Evolutionary conservation across 164 flowering plant species (phyloP).

Genomic region (Sextonia rubra): DNA sequence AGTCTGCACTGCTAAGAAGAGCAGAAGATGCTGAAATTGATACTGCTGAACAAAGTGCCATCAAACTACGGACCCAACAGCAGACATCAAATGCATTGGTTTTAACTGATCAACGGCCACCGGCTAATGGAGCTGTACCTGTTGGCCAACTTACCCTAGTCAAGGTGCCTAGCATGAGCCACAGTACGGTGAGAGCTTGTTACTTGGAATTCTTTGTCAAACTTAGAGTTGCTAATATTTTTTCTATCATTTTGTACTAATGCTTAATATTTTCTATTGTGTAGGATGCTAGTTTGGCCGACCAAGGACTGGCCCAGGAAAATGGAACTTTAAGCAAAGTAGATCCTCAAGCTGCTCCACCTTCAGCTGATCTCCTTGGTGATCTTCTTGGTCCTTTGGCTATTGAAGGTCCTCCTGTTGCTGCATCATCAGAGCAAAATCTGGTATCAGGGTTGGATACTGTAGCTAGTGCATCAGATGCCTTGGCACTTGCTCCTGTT

Average conservation of each 20-base stretch:
- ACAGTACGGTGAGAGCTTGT: slow-evolving; percentile 41
- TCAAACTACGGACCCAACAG: slow-evolving; percentile 83
- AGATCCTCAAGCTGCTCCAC: slow-evolving; percentile 54
- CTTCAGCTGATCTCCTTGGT: slow-evolving; percentile 82
- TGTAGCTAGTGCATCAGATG: slow-evolving; percentile 45
- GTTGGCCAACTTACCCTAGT: slow-evolving; percentile 61
- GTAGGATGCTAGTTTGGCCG: slow-evolving; percentile 47
- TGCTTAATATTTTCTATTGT: not conserved
- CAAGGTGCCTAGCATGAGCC: slow-evolving; percentile 62
- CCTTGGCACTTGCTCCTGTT: slow-evolving; percentile 76
- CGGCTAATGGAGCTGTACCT: slow-evolving; percentile 55
- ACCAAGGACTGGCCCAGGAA: slow-evolving; percentile 35
- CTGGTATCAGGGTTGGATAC: slow-evolving; percentile 38
- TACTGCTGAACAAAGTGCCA: slow-evolving; percentile 97
- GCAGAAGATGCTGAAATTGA: slow-evolving; percentile 94
- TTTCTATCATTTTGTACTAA: not conserved
- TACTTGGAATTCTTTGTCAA: not conserved
- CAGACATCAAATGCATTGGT: slow-evolving; percentile 87
- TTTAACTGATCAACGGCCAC: slow-evolving; percentile 58
- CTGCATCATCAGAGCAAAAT: slow-evolving; percentile 40
- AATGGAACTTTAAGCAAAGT: slow-evolving; percentile 62
- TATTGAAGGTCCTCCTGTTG: slow-evolving; percentile 82
- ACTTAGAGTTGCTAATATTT: not conserved
- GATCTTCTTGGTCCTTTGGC: slow-evolving; percentile 91
- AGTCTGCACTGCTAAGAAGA: slow-evolving; percentile 88